Conservation (phyloP, 2,329 filamentous ascomycete genomes). For the Ambrosiella beaveri region DNA sequence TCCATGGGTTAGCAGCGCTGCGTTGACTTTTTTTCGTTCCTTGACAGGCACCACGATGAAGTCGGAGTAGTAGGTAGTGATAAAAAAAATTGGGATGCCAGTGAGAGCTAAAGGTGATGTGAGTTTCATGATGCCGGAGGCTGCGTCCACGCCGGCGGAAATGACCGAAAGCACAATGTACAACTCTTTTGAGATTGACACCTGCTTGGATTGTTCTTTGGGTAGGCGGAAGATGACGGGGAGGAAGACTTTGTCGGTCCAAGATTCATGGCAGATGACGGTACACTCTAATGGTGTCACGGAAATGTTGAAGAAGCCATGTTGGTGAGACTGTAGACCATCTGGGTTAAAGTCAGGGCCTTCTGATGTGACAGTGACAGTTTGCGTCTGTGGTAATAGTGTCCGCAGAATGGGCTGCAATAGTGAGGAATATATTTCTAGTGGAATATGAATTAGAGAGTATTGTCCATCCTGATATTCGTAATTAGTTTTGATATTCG, state of each 20-base stretch:
- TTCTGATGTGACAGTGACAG: slow-evolving; percentile 21
- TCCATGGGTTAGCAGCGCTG: slow-evolving; percentile 58
- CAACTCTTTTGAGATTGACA: slow-evolving; percentile 64
- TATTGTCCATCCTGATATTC: slow-evolving; percentile 59
- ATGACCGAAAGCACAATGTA: slow-evolving; percentile 84
- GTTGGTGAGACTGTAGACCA: slow-evolving; percentile 27
- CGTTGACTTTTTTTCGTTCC: slow-evolving; percentile 55
- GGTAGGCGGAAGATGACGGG: slow-evolving; percentile 51
- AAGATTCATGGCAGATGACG: slow-evolving; percentile 65
- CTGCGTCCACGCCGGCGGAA: slow-evolving; percentile 77
- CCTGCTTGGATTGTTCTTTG: slow-evolving; percentile 30
- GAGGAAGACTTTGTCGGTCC: slow-evolving; percentile 58
- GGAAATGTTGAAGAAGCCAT: slow-evolving; percentile 83
- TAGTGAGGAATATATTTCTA: slow-evolving; percentile 59
- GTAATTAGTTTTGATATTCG: background rate
- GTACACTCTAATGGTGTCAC: slow-evolving; percentile 87
- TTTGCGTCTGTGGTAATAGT: slow-evolving; percentile 48
- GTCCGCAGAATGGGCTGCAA: slow-evolving; percentile 76
- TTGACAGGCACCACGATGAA: slow-evolving; percentile 80
- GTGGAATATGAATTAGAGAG: slow-evolving; percentile 77
- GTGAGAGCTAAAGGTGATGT: slow-evolving; percentile 82
- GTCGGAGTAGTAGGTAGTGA: slow-evolving; percentile 94
- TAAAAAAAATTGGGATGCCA: slow-evolving; percentile 94
- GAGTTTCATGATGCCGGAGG: slow-evolving; percentile 76
- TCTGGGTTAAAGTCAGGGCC: slow-evolving; percentile 14